Evolutionary conservation across 441 rosid species (phyloP).

Genomic region (Populus hybrid): DNA sequence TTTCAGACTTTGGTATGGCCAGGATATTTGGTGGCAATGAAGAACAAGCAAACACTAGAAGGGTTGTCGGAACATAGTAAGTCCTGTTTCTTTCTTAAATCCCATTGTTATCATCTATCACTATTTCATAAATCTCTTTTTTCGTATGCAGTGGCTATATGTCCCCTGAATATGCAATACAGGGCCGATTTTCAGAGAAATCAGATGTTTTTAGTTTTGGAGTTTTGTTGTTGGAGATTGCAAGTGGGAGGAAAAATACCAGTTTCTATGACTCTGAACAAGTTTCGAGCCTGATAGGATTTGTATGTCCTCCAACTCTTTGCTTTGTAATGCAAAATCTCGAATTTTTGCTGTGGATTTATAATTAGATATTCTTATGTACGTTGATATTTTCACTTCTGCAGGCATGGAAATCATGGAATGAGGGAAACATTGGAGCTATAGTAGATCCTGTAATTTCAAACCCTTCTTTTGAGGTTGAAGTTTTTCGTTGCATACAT

Average conservation of each 20-base stretch:
- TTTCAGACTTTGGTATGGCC: slow-evolving; percentile 6
- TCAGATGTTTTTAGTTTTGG: slow-evolving; percentile 33
- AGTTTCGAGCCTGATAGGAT: slow-evolving; percentile 39
- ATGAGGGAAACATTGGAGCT: slow-evolving; percentile 30
- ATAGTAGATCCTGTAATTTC: slow-evolving; percentile 30
- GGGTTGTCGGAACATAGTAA: slow-evolving; percentile 5
- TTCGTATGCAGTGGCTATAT: slow-evolving; percentile 32
- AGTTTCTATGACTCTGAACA: slow-evolving; percentile 36
- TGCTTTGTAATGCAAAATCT: too few species aligned
- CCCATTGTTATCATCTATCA: background rate
- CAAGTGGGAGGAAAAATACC: slow-evolving; percentile 54
- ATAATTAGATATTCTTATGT: too few species aligned
- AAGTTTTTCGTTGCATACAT: too few species aligned
- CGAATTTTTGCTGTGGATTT: too few species aligned
- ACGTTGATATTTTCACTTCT: background rate
- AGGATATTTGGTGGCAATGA: background rate
- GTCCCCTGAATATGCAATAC: background rate
- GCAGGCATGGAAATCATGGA: slow-evolving; percentile 72
- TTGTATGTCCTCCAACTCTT: slow-evolving; percentile 30
- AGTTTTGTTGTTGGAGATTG: slow-evolving; percentile 38
- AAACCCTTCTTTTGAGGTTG: slow-evolving; percentile 3
- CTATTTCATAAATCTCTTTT: background rate
- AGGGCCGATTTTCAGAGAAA: slow-evolving; percentile 53
- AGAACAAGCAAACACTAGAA: background rate
- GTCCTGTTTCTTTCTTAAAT: slow-evolving; percentile 14